Conservation (phyloP, 2,329 filamentous ascomycete genomes). For the Lomentospora prolificans region DNA sequence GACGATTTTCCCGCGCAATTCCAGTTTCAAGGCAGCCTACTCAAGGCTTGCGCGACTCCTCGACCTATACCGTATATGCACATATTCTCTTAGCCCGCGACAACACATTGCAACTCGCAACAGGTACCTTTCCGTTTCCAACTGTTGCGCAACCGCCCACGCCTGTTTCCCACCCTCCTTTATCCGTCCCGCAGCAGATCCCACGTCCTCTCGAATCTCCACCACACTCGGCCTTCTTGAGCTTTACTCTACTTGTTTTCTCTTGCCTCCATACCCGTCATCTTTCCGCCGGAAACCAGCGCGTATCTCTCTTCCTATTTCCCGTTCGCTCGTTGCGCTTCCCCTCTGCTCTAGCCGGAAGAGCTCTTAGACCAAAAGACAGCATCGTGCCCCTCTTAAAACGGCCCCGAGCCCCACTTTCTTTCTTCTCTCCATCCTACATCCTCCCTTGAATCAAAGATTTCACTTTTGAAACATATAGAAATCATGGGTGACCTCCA, state of each 20-base stretch:
- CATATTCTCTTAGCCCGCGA: not conserved
- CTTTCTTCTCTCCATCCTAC: not conserved
- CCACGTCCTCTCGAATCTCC: not conserved
- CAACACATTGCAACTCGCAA: too few species aligned
- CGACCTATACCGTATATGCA: not conserved
- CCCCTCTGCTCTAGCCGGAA: too few species aligned
- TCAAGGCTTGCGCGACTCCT: not conserved
- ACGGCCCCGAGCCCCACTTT: not conserved
- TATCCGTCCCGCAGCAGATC: not conserved
- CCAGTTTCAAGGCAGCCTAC: not conserved
- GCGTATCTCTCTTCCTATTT: not conserved
- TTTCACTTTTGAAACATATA: too few species aligned
- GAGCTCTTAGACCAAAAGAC: too few species aligned
- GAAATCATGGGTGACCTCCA: constrained; percentile 30
- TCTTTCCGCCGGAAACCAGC: not conserved
- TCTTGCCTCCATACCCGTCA: not conserved
- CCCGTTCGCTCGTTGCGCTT: not conserved
- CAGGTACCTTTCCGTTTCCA: not conserved
- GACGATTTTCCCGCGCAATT: not conserved
- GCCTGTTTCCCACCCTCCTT: not conserved
- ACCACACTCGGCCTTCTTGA: not conserved
- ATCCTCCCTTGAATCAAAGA: too few species aligned
- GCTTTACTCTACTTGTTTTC: not conserved
- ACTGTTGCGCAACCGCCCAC: not conserved
- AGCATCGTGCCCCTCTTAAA: too few species aligned